Percentiles rank a stretch among this genome's conserved stretches.
Conservation (phyloP, 352 stramenopile genomes). For the Pythium phragmiticola region DNA sequence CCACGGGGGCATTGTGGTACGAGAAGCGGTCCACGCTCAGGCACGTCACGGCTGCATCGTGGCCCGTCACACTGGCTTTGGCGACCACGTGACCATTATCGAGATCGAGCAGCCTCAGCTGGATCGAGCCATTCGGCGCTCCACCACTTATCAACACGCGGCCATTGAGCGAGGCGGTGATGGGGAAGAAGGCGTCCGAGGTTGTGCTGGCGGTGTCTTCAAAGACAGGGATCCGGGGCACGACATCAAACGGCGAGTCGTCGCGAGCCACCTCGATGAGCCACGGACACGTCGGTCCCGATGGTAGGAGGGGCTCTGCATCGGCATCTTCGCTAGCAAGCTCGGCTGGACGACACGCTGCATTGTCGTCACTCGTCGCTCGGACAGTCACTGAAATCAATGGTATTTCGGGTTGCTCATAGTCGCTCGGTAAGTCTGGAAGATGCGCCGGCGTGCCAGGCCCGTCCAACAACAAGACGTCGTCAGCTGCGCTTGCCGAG, state of each 20-base stretch:
- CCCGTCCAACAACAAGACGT: background rate
- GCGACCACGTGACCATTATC: conserved; percentile 82
- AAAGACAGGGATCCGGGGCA: conserved; percentile 77
- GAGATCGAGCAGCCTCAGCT: conserved; percentile 73
- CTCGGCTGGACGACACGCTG: background rate
- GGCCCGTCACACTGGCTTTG: conserved; percentile 79
- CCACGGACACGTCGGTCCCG: conserved; percentile 49
- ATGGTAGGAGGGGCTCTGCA: background rate
- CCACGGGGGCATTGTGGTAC: conserved; percentile 31
- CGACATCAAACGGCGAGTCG: conserved; percentile 75
- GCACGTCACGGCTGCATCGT: conserved; percentile 69
- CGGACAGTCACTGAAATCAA: conserved; percentile 5
- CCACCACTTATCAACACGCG: conserved; percentile 73
- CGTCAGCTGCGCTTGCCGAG: background rate
- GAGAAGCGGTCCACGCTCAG: conserved; percentile 65
- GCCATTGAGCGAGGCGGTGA: conserved; percentile 68
- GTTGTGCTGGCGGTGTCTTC: conserved; percentile 33
- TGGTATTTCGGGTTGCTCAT: background rate
- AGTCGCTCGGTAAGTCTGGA: background rate
- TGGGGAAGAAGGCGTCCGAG: conserved; percentile 37
- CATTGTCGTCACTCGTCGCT: background rate
- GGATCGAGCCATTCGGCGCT: conserved; percentile 66
- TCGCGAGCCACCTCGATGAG: conserved; percentile 66
- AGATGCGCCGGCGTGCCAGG: conserved; percentile 17
- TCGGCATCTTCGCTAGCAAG: background rate